phyloP scores from a whole-genome alignment of 805 yeast genomes.

The Barnettozyma botsteinii region DNA sequence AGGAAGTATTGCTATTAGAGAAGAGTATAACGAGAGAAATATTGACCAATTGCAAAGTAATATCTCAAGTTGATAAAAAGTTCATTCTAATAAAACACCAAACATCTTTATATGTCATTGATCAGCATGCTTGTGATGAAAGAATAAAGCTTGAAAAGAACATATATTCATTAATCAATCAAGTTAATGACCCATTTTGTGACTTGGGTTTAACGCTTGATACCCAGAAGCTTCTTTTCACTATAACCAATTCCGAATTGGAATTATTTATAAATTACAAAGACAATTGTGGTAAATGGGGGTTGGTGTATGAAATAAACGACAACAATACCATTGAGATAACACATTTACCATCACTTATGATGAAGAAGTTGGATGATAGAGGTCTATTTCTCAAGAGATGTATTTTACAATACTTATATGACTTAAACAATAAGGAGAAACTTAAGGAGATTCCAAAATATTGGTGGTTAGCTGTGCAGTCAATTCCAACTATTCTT shows the following conservation, averaged over 20 bases:
- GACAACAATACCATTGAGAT: conserved; percentile 21
- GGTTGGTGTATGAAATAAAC: conserved; percentile 28
- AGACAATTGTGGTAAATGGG: conserved; percentile 38
- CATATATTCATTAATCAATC: conserved; percentile 32
- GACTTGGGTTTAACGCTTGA: conserved; percentile 13
- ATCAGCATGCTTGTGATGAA: conserved; percentile 87
- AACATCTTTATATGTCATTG: conserved; percentile 41
- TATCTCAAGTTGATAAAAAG: conserved; percentile 58
- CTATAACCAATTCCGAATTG: conserved; percentile 28
- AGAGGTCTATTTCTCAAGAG: conserved; percentile 29
- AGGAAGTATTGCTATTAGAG: conserved; percentile 10
- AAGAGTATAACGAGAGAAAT: conserved; percentile 16
- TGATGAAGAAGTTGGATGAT: conserved; percentile 29
- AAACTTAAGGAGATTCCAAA: conserved; percentile 22
- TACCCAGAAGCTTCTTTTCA: conserved; percentile 7
- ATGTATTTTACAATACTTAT: conserved; percentile 38
- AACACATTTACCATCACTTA: conserved; percentile 40
- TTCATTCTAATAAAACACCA: conserved; percentile 46
- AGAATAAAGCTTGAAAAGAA: conserved; percentile 54
- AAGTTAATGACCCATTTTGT: conserved; percentile 22
- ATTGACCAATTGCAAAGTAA: conserved; percentile 27
- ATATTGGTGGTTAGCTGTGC: conserved; percentile 35
- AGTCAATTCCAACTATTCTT: conserved; percentile 45
- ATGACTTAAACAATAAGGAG: conserved; percentile 34
- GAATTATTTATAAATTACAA: conserved; percentile 27